These are phyloP conservation scores for Hordeum pubiflorum DNA, from an alignment of 202 grass and related monocot species.

Conservation along the genomic window DNA sequence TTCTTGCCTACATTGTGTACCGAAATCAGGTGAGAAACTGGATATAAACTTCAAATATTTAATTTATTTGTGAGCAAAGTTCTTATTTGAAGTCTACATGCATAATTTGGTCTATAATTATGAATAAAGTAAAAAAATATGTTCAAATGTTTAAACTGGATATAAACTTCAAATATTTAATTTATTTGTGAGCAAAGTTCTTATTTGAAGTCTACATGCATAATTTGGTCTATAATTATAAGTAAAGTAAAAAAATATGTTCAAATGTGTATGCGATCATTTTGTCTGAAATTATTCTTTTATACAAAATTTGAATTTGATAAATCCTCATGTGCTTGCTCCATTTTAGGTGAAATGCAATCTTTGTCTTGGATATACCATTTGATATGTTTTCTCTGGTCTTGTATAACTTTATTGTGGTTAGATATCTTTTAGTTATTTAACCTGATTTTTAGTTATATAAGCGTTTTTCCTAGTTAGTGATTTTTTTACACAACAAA, in stretches of 20 bases:
- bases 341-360: background rate
- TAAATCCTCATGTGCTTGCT: background rate
- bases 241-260: background rate
- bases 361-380: background rate
- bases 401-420: background rate
- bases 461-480: background rate
- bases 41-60: background rate
- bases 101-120: background rate
- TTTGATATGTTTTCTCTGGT: background rate
- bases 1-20: constrained; percentile 75
- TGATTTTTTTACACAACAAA: constrained; percentile 1
- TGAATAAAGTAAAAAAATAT: background rate
- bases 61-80: background rate
- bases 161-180: background rate
- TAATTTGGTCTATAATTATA: background rate
- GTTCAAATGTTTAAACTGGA: too few species aligned
- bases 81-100: background rate
- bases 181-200: background rate
- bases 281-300: background rate
- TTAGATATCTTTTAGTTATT: background rate
- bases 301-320: background rate
- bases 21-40: constrained; percentile 69
- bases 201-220: background rate
- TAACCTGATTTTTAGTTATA: background rate
- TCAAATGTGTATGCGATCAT: background rate